Evolutionary conservation across 805 yeast genomes (phyloP), one percentile per base, ranked within the genome.

Genomic region (Maudiozyma pseudohumilis): DNA sequence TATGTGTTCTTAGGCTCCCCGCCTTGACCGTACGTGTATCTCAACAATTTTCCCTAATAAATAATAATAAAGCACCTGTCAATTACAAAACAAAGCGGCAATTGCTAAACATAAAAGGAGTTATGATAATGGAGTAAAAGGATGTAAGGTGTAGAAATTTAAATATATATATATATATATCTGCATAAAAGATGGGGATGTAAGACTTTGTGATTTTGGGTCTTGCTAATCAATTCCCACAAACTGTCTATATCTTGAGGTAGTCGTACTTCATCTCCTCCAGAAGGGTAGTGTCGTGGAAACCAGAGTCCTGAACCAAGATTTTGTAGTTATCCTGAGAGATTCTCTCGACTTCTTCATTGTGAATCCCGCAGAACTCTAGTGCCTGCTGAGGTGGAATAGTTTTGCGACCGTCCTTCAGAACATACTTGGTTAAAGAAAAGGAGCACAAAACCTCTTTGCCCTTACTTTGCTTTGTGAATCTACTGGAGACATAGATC

Each of bases 391-490:
- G 61, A 2, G 95, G 95, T 5, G 66, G 54, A 32, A 88, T 70
- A 0, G 96, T 87, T 52, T 73, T 71, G 49, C 94, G 68, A 22
- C 84, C 85, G 43, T 74, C 68, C 62, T 87, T 88, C 52, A 87
- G 70, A 2, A 88, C 94, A 47, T 86, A 80, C 56, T 80, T 85
- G 8, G 94, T 80, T 19, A 86, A 55, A 2, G 80, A 75, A 16
- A 76, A 61, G 1, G 86, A 76, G 48, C 76, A 70, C 20, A 71
- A 45, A 6, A 60, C 55, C n/a, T 56, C 57, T 10, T 57, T 61
- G 12, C 52, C 47, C 9, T 56, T 48, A n/a, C n/a, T n/a, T n/a
- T n/a, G n/a, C 29, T 68, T 63, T 10, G 69, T 70, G 51, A 86
- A 85, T 49, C 74, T 69, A 29, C 81, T 73, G 18, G 81, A 45